Evolutionary conservation across 768 basidiomycete species (phyloP), one percentile per base, ranked within the genome.

Genomic region (Kwoniella dendrophila): DNA sequence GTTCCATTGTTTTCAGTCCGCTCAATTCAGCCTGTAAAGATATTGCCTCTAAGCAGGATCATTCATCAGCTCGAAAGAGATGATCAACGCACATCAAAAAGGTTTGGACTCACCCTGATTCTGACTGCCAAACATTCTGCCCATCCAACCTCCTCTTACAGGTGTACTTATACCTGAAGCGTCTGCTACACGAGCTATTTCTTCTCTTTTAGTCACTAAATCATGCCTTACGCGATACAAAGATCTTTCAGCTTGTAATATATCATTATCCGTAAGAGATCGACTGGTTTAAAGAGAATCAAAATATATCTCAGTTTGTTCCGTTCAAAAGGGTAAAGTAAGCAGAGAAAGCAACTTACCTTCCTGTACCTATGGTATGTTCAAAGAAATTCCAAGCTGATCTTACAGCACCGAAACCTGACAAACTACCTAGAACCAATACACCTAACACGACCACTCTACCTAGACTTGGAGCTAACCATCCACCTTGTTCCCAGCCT

Each of bases 321-420:
- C 36, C 50, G 56, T 14, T 18, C 34, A 14, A 22, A 29, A 44
- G 41, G 12, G 24, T 14, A 22, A 11, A 14, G 27, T 12, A 2
- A 8, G 4, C 33, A 26, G 32, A 40, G 24, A 55, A 3, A 34
- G 4, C 18, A 29, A 66, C 72, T 40, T 41, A 69, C 71, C 72
- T 66, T 40, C 69, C 58, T 3, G 63, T 62, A 29, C 61, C 26
- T 24, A 66, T 62, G 7, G 58, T 60, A 45, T 68, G 65, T 54
- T 75, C 72, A 52, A 68, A 63, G 45, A 73, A 76, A 12, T 57
- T 67, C 77, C 77, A 78, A 14, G 77, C 72, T 6, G 75, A 75
- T 29, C 75, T 50, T 0, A 75, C 71, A 20, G 77, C 77, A n/a
- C 77, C 77, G n/a, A 74, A 69, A 7, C 77, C 77, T 22, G 72